phyloP scores from a whole-genome alignment of 768 basidiomycete genomes.

The Suillus cothurnatus region DNA sequence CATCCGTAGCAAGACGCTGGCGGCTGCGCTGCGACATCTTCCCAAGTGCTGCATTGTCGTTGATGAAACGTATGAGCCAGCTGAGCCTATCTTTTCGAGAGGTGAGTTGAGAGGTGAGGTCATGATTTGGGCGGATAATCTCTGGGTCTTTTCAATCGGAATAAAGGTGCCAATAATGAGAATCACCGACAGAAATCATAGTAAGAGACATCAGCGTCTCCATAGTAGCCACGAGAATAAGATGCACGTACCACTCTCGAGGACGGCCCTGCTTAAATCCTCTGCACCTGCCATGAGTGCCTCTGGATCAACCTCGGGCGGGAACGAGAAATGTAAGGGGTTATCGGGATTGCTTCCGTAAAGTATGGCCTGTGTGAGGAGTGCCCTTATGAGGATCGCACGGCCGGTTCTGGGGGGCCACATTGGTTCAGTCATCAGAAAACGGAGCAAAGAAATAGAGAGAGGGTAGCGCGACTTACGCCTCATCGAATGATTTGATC shows the following conservation, averaged over 20 bases:
- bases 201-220: not conserved
- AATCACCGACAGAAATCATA: not conserved
- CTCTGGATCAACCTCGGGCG: constrained; percentile 77
- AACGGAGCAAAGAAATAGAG: not conserved
- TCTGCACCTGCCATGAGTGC: constrained; percentile 80
- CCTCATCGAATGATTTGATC: constrained; percentile 59
- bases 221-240: not conserved
- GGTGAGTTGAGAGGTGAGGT: constrained; percentile 75
- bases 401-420: constrained; percentile 51
- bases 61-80: constrained; percentile 89
- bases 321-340: constrained; percentile 78
- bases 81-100: constrained; percentile 74
- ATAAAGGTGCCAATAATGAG: not conserved
- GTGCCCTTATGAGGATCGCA: constrained; percentile 72
- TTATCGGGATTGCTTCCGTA: constrained; percentile 78
- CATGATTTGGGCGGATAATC: constrained; percentile 74
- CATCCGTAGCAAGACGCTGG: constrained; percentile 75
- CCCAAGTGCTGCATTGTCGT: constrained; percentile 76
- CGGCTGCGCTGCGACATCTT: constrained; percentile 86
- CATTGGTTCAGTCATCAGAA: constrained; percentile 3
- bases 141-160: constrained; percentile 49
- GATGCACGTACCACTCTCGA: constrained; percentile 63
- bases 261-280: constrained; percentile 67
- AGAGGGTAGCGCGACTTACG: constrained; percentile 44
- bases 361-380: constrained; percentile 81